A percentile compares a stretch with the other conserved stretches of the same genome.
These are phyloP conservation scores for Anthracocystis walkeri DNA, from an alignment of 1,284 basidiomycete species.

Conservation along the genomic window DNA sequence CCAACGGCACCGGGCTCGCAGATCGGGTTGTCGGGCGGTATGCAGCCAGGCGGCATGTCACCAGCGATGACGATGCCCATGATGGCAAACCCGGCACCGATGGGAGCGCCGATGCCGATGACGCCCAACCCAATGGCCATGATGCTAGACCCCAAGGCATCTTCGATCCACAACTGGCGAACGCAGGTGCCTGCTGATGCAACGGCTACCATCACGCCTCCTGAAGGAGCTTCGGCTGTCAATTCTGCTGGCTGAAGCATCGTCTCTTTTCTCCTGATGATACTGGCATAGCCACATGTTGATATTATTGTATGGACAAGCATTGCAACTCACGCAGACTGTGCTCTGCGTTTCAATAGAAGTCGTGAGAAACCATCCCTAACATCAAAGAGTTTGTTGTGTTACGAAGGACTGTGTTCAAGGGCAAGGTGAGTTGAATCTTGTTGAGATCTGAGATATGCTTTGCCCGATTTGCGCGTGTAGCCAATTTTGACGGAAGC, in stretches of 20 bases:
- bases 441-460: slow-evolving; percentile 1
- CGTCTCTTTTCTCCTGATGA: too few species aligned
- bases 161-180: slow-evolving; percentile 55
- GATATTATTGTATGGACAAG: slow-evolving; percentile 4
- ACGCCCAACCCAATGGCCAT: slow-evolving; percentile 36
- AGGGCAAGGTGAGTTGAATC: neutral
- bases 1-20: slow-evolving; percentile 28
- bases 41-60: slow-evolving; percentile 17
- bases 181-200: slow-evolving; percentile 52
- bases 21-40: slow-evolving; percentile 19
- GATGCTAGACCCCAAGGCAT: slow-evolving; percentile 51
- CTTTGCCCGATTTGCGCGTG: neutral
- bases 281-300: neutral
- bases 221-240: slow-evolving; percentile 28
- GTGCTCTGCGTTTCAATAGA: neutral
- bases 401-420: neutral
- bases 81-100: slow-evolving; percentile 24
- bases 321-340: neutral
- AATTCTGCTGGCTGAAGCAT: slow-evolving; percentile 24
- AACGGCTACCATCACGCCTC: slow-evolving; percentile 34
- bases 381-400: neutral
- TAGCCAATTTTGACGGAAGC: slow-evolving; percentile 7
- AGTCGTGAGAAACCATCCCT: neutral
- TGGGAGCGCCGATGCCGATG: slow-evolving; percentile 22
- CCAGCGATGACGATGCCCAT: slow-evolving; percentile 39